Evolutionary conservation across 2,329 filamentous ascomycete species (phyloP).

Genomic region (Fusarium chaquense): DNA sequence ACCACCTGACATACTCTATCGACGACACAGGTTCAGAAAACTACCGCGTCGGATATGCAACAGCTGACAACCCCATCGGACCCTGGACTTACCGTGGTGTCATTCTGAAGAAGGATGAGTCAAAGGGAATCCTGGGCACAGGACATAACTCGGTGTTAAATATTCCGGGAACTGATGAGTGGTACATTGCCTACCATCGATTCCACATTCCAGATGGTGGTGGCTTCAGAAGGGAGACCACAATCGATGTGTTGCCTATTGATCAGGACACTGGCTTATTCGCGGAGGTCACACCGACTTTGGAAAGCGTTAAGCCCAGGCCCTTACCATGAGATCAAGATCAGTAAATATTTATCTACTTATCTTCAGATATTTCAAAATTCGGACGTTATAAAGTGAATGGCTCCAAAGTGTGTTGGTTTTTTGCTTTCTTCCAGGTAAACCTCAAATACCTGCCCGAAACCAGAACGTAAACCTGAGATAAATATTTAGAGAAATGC

Average conservation of each 20-base stretch:
- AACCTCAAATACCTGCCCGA: too few species aligned
- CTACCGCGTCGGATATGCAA: conserved; percentile 62
- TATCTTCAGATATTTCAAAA: accelerated
- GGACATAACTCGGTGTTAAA: conserved; percentile 61
- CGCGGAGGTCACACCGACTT: conserved; percentile 48
- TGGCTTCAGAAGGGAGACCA: conserved; percentile 58
- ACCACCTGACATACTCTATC: conserved; percentile 63
- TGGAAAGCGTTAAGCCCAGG: conserved; percentile 32
- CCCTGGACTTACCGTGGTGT: conserved; percentile 61
- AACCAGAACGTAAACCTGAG: too few species aligned
- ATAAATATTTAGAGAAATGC: too few species aligned
- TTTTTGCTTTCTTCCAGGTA: too few species aligned
- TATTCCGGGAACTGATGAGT: conserved; percentile 60
- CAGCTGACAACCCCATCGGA: conserved; percentile 51
- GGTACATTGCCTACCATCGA: conserved; percentile 64
- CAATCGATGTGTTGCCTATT: conserved; percentile 57
- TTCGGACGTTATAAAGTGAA: too few species aligned
- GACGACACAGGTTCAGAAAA: conserved; percentile 60
- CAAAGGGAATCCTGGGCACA: conserved; percentile 58
- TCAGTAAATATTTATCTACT: not conserved
- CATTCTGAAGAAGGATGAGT: conserved; percentile 57
- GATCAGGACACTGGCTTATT: conserved; percentile 55
- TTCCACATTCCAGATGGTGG: conserved; percentile 60
- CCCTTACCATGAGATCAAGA: not conserved
- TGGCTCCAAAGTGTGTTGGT: too few species aligned